Evolutionary conservation across 2,329 filamentous ascomycete genomes (phyloP).

Genomic region (Graphilbum fragrans): DNA sequence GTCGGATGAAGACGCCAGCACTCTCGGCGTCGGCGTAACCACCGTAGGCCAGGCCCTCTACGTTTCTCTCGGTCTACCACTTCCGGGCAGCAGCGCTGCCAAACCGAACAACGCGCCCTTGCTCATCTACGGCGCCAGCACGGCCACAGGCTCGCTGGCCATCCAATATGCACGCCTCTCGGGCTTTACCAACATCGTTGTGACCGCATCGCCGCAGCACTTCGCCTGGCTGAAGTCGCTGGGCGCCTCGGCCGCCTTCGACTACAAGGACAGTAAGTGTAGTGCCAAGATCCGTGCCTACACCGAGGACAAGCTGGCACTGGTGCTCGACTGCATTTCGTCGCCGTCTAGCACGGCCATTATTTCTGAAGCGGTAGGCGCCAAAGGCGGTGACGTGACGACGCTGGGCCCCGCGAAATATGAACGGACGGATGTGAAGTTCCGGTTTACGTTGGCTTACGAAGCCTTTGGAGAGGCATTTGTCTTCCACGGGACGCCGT

Average conservation of each 20-base stretch:
- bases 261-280: constrained; percentile 25
- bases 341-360: constrained; percentile 17
- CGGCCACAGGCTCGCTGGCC: constrained; percentile 27
- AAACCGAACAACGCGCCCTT: constrained; percentile 11
- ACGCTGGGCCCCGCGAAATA: neutral
- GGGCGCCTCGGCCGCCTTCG: constrained; percentile 31
- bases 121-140: constrained; percentile 31
- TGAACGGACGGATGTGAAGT: neutral
- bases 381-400: neutral
- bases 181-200: constrained; percentile 23
- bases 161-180: constrained; percentile 22
- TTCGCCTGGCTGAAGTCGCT: constrained; percentile 23
- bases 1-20: constrained; percentile 43
- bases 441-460: neutral
- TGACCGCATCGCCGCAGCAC: constrained; percentile 30
- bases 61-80: constrained; percentile 28
- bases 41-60: constrained; percentile 40
- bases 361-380: constrained; percentile 15
- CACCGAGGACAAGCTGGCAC: constrained; percentile 23
- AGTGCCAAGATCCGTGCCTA: constrained; percentile 21
- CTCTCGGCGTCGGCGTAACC: constrained; percentile 40
- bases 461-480: neutral
- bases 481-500: neutral
- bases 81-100: constrained; percentile 25
- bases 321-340: constrained; percentile 30